Evolutionary conservation across 2,329 filamentous ascomycete species (phyloP).

Genomic region (Ustilaginoidea virens): DNA sequence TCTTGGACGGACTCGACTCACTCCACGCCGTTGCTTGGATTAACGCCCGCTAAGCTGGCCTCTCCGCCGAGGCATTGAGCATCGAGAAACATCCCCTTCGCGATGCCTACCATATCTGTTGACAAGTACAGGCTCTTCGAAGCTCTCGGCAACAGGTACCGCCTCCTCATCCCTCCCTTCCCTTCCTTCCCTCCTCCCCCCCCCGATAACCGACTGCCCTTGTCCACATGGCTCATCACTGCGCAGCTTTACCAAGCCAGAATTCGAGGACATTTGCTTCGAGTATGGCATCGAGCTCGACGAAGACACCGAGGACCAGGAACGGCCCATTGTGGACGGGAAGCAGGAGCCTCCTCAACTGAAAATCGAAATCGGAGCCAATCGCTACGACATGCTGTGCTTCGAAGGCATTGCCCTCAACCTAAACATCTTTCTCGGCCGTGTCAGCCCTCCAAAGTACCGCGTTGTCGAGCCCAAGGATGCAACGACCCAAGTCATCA

Average conservation of each 20-base stretch:
- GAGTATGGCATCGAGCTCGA: constrained; percentile 97
- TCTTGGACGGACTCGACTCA: no score
- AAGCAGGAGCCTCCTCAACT: constrained; percentile 80
- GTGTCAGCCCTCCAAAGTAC: constrained; percentile 64
- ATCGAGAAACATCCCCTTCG: constrained; percentile 11
- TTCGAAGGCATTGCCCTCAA: constrained; percentile 94
- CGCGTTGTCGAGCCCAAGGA: constrained; percentile 54
- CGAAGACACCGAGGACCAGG: constrained; percentile 73
- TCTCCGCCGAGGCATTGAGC: constrained; percentile 11
- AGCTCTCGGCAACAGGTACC: constrained; percentile 71
- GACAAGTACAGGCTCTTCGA: constrained; percentile 94
- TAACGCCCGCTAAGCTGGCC: no score
- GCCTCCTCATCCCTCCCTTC: constrained; percentile 8
- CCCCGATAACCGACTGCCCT: constrained; percentile 8
- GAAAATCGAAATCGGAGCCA: constrained; percentile 96
- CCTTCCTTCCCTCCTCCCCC: constrained; percentile 6
- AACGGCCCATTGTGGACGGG: constrained; percentile 59
- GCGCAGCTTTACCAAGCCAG: constrained; percentile 68
- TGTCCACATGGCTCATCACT: no score
- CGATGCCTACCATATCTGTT: constrained; percentile 91
- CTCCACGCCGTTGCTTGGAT: no score
- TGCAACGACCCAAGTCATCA: constrained; percentile 66
- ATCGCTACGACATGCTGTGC: constrained; percentile 88
- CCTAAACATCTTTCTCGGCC: constrained; percentile 85
- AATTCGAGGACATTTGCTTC: constrained; percentile 96